phyloP scores from a whole-genome alignment of 768 basidiomycete species.

The Russula emetica region DNA sequence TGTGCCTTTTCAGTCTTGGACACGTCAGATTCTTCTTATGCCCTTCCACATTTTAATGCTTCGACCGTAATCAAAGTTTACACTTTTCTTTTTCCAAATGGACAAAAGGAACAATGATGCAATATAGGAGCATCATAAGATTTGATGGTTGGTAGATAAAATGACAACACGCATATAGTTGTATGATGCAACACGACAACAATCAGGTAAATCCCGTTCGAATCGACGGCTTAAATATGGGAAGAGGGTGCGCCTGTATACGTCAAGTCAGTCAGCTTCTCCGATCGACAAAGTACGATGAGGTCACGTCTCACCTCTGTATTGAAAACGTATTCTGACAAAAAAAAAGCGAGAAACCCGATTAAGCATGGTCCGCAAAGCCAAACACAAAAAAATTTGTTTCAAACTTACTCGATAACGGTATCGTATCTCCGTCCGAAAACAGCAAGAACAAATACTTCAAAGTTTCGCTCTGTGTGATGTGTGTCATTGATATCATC shows the following conservation, averaged over 20 bases:
- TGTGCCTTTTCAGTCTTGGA: neutral
- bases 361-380: constrained; percentile 22
- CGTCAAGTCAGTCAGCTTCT: neutral
- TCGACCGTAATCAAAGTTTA: constrained; percentile 8
- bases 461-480: constrained; percentile 75
- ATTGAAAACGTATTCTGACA: constrained; percentile 80
- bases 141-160: constrained; percentile 19
- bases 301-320: constrained; percentile 60
- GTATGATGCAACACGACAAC: neutral
- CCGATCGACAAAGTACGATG: constrained; percentile 7
- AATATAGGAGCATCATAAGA: constrained; percentile 7
- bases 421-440: constrained; percentile 64
- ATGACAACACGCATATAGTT: neutral
- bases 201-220: constrained; percentile 45
- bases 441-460: constrained; percentile 92
- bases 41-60: neutral
- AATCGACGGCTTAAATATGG: constrained; percentile 57
- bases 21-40: neutral
- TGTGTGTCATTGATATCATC: neutral
- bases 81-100: neutral
- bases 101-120: neutral
- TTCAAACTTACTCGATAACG: constrained; percentile 61
- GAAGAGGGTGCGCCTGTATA: constrained; percentile 61
- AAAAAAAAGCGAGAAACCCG: neutral
- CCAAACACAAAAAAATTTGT: neutral